Percentiles rank a stretch among this genome's conserved stretches.
phyloP scores from a whole-genome alignment of 2,329 filamentous ascomycete genomes.

The Colletotrichum euphorbiae region DNA sequence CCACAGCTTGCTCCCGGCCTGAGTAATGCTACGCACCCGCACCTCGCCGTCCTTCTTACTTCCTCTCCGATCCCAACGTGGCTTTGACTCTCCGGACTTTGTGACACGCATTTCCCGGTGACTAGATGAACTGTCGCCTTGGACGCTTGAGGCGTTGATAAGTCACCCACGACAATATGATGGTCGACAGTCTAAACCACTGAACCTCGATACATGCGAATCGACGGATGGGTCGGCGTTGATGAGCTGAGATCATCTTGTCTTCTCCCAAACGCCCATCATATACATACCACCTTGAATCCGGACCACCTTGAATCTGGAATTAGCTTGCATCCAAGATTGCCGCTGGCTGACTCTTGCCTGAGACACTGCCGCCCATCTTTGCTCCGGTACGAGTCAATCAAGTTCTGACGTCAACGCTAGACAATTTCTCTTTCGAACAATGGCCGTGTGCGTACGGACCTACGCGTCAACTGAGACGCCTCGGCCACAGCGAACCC shows the following conservation, averaged over 20 bases:
- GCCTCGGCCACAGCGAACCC: slow-evolving; percentile 35
- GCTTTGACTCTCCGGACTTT: slow-evolving; percentile 30
- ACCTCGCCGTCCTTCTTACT: slow-evolving; percentile 9
- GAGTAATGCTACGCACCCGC: slow-evolving; percentile 30
- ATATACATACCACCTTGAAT: slow-evolving; percentile 6
- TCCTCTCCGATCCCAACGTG: neutral
- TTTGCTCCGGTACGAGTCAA: slow-evolving; percentile 32
- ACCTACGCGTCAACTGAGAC: slow-evolving; percentile 27
- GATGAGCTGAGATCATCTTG: slow-evolving; percentile 35
- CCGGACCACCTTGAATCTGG: slow-evolving; percentile 14
- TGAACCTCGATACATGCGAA: slow-evolving; percentile 22
- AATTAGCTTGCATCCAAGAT: slow-evolving; percentile 39
- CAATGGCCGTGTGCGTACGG: slow-evolving; percentile 20
- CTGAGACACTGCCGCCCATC: slow-evolving; percentile 26
- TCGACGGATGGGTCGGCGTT: slow-evolving; percentile 23
- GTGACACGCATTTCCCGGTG: slow-evolving; percentile 9
- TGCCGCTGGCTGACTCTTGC: slow-evolving; percentile 36
- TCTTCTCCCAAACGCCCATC: slow-evolving; percentile 19
- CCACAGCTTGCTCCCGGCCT: slow-evolving; percentile 18
- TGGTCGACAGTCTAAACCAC: slow-evolving; percentile 11
- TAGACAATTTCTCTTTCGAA: slow-evolving; percentile 29
- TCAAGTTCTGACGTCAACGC: slow-evolving; percentile 36
- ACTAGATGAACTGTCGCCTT: slow-evolving; percentile 16
- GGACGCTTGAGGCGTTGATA: slow-evolving; percentile 2
- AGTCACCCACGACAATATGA: slow-evolving; percentile 11